Evolutionary conservation across 805 yeast genomes (phyloP).

Genomic region (Metschnikowia baotianmanensis): DNA sequence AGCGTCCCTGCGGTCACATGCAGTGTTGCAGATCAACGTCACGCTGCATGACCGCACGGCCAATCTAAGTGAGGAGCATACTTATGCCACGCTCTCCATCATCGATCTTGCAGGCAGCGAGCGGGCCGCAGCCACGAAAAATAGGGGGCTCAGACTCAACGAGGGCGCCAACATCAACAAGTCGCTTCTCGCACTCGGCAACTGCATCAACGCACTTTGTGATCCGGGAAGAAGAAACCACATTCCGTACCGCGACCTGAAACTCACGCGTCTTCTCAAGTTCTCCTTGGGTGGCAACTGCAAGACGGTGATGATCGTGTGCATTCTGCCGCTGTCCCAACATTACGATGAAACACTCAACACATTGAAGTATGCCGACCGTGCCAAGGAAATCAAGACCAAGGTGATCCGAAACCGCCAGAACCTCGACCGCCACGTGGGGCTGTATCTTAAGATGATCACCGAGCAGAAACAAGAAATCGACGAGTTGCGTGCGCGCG

Average conservation of each 20-base stretch:
- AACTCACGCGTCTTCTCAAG: conserved; percentile 79
- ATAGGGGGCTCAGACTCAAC: conserved; percentile 73
- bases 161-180: conserved; percentile 95
- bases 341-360: conserved; percentile 94
- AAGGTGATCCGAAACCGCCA: conserved; percentile 72
- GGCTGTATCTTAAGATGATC: conserved; percentile 79
- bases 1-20: conserved; percentile 90
- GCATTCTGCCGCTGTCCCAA: conserved; percentile 79
- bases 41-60: conserved; percentile 58
- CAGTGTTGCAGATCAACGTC: conserved; percentile 81
- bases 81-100: conserved; percentile 77
- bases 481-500: conserved; percentile 60
- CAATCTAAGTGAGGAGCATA: conserved; percentile 63
- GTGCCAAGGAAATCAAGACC: conserved; percentile 89
- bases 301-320: conserved; percentile 93
- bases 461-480: conserved; percentile 77
- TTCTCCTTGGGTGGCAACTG: conserved; percentile 93
- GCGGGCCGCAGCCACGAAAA: conserved; percentile 85
- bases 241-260: conserved; percentile 89
- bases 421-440: conserved; percentile 77
- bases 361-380: conserved; percentile 84
- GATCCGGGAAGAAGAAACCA: conserved; percentile 66
- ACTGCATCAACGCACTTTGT: conserved; percentile 90
- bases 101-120: conserved; percentile 96
- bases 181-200: conserved; percentile 85